These are phyloP conservation scores for Candida germanica DNA, from an alignment of 805 yeast species.

Conservation along the genomic window DNA sequence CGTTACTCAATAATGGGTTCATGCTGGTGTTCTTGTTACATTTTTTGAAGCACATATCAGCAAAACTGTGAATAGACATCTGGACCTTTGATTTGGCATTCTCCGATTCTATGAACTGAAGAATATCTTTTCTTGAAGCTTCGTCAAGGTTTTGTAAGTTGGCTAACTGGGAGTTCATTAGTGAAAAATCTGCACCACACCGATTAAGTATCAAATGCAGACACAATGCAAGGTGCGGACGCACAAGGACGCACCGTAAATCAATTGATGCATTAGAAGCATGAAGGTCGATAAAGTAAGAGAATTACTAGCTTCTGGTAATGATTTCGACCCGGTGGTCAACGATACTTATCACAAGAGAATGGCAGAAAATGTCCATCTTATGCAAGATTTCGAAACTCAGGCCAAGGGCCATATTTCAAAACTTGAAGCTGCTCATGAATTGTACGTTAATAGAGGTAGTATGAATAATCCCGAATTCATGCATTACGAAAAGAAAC, in stretches of 20 bases:
- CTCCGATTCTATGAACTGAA: slow-evolving; percentile 75
- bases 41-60: slow-evolving; percentile 87
- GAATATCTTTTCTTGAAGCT: slow-evolving; percentile 66
- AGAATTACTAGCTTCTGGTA: slow-evolving; percentile 1
- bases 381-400: slow-evolving; percentile 6
- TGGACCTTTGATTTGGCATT: slow-evolving; percentile 86
- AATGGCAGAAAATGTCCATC: slow-evolving; percentile 1
- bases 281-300: slow-evolving; percentile 4
- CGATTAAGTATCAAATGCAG: too few species aligned
- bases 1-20: slow-evolving; percentile 46
- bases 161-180: slow-evolving; percentile 4
- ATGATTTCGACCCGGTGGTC: slow-evolving; percentile 2
- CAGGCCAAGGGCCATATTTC: slow-evolving; percentile 18
- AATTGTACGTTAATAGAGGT: background rate
- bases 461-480: background rate
- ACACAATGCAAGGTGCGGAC: too few species aligned
- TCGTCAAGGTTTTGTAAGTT: slow-evolving; percentile 52
- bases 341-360: slow-evolving; percentile 8
- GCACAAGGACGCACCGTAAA: too few species aligned
- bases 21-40: slow-evolving; percentile 56
- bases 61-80: slow-evolving; percentile 80
- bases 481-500: slow-evolving; percentile 4
- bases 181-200: too few species aligned
- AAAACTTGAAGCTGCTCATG: slow-evolving; percentile 1
- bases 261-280: background rate